Percentiles rank a stretch among this genome's conserved stretches.
Evolutionary conservation across 495 filamentous ascomycete genomes (phyloP).

Genomic region (Evansstolkia leycettana): DNA sequence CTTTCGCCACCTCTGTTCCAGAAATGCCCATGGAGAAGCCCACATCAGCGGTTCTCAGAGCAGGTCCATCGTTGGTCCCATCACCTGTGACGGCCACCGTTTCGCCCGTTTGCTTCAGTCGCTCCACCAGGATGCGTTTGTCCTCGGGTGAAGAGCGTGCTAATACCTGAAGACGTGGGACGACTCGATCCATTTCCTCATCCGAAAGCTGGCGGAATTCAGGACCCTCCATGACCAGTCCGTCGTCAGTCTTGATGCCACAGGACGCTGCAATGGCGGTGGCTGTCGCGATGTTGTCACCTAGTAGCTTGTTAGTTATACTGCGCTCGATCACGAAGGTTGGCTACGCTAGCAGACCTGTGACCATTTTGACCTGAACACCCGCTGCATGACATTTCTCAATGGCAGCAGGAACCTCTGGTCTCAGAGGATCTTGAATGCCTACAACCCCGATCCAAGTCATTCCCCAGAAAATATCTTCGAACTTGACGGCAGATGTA

Average conservation of each 20-base stretch:
- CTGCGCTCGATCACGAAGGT: too few species aligned
- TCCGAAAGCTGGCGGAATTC: slow-evolving; percentile 68
- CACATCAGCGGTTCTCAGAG: slow-evolving; percentile 74
- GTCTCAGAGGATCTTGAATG: slow-evolving; percentile 56
- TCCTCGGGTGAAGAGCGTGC: slow-evolving; percentile 83
- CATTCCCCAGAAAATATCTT: slow-evolving; percentile 46
- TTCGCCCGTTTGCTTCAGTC: slow-evolving; percentile 61
- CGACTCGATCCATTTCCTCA: slow-evolving; percentile 53
- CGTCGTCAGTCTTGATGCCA: slow-evolving; percentile 65
- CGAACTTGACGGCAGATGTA: slow-evolving; percentile 37
- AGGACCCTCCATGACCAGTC: slow-evolving; percentile 72
- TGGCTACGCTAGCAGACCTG: too few species aligned
- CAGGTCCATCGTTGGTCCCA: slow-evolving; percentile 83
- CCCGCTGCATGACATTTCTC: slow-evolving; percentile 61
- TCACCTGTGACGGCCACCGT: slow-evolving; percentile 85
- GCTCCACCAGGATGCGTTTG: slow-evolving; percentile 67
- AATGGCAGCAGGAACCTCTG: slow-evolving; percentile 68
- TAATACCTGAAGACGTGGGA: slow-evolving; percentile 69
- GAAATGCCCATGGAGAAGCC: slow-evolving; percentile 91
- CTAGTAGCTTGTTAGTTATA: slow-evolving; percentile 8
- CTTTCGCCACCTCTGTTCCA: slow-evolving; percentile 88
- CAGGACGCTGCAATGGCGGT: slow-evolving; percentile 73
- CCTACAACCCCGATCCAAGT: slow-evolving; percentile 50
- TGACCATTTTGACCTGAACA: slow-evolving; percentile 83
- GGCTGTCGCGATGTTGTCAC: slow-evolving; percentile 74